phyloP scores from a whole-genome alignment of 805 yeast species.

The Nematodospora valgi region DNA sequence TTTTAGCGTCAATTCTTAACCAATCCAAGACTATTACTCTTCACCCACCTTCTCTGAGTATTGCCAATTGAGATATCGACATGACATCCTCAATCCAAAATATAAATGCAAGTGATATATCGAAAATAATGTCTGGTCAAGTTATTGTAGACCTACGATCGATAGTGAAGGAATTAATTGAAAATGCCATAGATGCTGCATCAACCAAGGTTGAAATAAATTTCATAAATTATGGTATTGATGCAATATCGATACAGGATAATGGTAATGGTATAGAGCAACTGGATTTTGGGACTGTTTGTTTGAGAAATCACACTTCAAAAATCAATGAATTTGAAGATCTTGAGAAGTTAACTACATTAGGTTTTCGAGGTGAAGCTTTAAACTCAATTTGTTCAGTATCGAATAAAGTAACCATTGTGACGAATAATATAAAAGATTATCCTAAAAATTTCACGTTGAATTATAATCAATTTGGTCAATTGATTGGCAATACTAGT shows the following conservation, averaged over 20 bases:
- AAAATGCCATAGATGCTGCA: conserved; percentile 80
- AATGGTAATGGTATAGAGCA: conserved; percentile 63
- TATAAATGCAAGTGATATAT: conserved; percentile 51
- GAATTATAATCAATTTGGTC: conserved; percentile 55
- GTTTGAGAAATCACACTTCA: conserved; percentile 66
- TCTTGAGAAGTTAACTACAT: conserved; percentile 45
- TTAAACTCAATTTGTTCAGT: conserved; percentile 66
- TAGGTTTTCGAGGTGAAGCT: conserved; percentile 84
- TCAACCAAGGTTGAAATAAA: conserved; percentile 64
- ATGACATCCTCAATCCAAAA: conserved; percentile 13
- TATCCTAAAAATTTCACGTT: conserved; percentile 60
- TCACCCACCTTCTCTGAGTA: no score
- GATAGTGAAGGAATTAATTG: conserved; percentile 81
- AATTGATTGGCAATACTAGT: conserved; percentile 31
- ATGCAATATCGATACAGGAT: conserved; percentile 63
- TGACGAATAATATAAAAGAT: conserved; percentile 44
- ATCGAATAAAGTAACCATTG: conserved; percentile 41
- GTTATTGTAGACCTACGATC: conserved; percentile 78
- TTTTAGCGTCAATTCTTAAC: no score
- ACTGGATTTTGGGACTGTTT: conserved; percentile 50
- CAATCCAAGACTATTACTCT: no score
- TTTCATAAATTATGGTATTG: conserved; percentile 71
- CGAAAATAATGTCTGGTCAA: conserved; percentile 85
- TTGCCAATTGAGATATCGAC: background rate
- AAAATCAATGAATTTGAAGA: conserved; percentile 58